Evolutionary conservation across 2,329 filamentous ascomycete species (phyloP).

Genomic region (Ascocoryne sarcoides): DNA sequence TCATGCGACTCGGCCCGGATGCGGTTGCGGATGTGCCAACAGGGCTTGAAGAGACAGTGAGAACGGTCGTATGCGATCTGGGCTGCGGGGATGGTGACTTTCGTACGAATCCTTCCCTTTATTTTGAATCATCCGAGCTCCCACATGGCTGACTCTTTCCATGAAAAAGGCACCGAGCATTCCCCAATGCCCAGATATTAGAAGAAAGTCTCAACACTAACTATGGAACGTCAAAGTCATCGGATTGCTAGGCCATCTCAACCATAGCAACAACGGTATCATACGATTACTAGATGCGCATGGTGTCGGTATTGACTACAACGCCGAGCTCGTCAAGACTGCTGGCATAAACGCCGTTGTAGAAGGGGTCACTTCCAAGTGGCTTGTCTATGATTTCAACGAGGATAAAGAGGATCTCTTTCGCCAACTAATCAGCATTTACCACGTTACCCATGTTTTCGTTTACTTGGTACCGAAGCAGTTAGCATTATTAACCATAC

Average conservation of each 20-base stretch:
- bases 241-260: slow-evolving; percentile 14
- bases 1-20: slow-evolving; percentile 14
- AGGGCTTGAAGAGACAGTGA: slow-evolving; percentile 5
- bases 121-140: too few species aligned
- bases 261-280: slow-evolving; percentile 8
- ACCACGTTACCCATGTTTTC: slow-evolving; percentile 18
- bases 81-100: slow-evolving; percentile 20
- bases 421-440: slow-evolving; percentile 6
- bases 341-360: slow-evolving; percentile 10
- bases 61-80: slow-evolving; percentile 16
- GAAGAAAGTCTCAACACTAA: too few species aligned
- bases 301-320: slow-evolving; percentile 19
- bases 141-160: too few species aligned
- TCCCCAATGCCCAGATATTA: too few species aligned
- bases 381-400: slow-evolving; percentile 21
- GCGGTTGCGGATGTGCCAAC: too few species aligned
- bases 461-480: slow-evolving; percentile 18
- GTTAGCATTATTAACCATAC: too few species aligned
- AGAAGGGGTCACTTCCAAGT: slow-evolving; percentile 6
- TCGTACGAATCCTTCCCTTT: slow-evolving; percentile 8
- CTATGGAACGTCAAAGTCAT: too few species aligned
- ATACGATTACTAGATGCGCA: slow-evolving; percentile 1
- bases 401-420: slow-evolving; percentile 16
- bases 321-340: slow-evolving; percentile 14
- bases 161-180: too few species aligned